Evolutionary conservation across 140 eudicot genomes (phyloP).

Genomic region (Ambrosia hybrid): DNA sequence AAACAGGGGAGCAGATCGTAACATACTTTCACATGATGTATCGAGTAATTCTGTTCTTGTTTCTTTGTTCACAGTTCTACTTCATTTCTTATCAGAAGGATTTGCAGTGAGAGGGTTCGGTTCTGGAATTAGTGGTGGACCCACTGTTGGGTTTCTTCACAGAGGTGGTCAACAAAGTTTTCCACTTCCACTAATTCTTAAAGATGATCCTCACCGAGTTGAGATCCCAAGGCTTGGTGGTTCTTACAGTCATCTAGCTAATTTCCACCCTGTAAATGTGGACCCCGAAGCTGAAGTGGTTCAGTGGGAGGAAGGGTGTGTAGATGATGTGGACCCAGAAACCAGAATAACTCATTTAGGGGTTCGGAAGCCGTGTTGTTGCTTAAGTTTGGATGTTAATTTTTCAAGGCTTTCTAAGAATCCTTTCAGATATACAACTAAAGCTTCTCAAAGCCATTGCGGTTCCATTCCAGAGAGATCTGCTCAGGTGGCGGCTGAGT

Average conservation of each 20-base stretch:
- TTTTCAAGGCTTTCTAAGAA: constrained; percentile 48
- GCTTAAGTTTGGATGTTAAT: constrained; percentile 73
- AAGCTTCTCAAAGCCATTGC: constrained; percentile 73
- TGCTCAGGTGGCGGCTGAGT: constrained; percentile 89
- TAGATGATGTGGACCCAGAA: constrained; percentile 59
- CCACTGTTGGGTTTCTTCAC: constrained; percentile 81
- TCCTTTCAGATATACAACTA: constrained; percentile 52
- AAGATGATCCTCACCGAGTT: constrained; percentile 77
- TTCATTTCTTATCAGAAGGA: constrained; percentile 90
- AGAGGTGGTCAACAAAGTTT: constrained; percentile 94
- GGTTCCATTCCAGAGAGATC: constrained; percentile 81
- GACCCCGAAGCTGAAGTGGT: constrained; percentile 70
- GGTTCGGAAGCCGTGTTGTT: constrained; percentile 83
- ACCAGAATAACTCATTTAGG: constrained; percentile 63
- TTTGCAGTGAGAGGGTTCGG: constrained; percentile 57
- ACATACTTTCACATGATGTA: constrained; percentile 72
- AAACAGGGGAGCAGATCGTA: constrained; percentile 95
- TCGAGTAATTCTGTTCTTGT: constrained; percentile 88
- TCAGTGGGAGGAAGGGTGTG: constrained; percentile 99
- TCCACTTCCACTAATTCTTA: constrained; percentile 69
- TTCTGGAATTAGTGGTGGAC: constrained; percentile 40
- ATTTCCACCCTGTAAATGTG: constrained; percentile 50
- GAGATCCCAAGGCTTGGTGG: constrained; percentile 93
- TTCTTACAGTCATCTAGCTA: constrained; percentile 67
- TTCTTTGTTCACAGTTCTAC: constrained; percentile 77